Base-by-base conservation (phyloP, 2,329 filamentous ascomycete genomes). In the Pestalotiopsis sp. region DNA sequence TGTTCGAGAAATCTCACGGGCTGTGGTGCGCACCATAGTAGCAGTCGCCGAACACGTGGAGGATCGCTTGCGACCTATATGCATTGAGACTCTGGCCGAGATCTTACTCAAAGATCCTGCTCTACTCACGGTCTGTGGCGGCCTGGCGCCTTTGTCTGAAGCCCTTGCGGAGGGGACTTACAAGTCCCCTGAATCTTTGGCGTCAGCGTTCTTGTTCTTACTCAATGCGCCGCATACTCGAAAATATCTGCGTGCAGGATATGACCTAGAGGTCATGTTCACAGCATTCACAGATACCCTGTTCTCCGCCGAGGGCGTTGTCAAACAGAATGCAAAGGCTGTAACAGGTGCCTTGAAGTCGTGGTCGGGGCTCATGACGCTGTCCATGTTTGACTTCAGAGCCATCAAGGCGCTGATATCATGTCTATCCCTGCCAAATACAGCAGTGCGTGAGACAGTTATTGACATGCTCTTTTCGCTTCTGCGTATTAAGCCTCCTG, bases 311-410 rank as follows among this genome's bases (percentile, higher is more conserved):
- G 89, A 91, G 68, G 80, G 76, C 14, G 80, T 90, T 4, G 78
- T 98, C 65, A 96, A 95, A 77, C 93, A 95, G 65, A 97, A 96
- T 73, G 92, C 94, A 11, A 94, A 93, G 76, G 94, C 97, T n/a
- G 95, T 99, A 69, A 89, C 94, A n/a, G 90, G 92, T 14, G 91
- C 97, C 72, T 84, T 99, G 74, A 95, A 94, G 78, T 96, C 94
- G 65, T 99, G 97, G 96, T 91, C 96, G 9, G 96, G 96, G 5
- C 85, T 99, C 68, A 92, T 98, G 83, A 91, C 91, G 27, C 85
- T 99, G 20, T 93, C 93, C 70, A 94, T 97, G 88, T 94, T 96
- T 80, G 89, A 96, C 76, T 95, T 96, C 73, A 87, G 94, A 58
- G 91, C 96, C 5, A 89, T 98, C 52, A 89, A 88, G 71, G 98